These are phyloP conservation scores for Trichosporon faecale DNA, from an alignment of 1,284 basidiomycete species.

Conservation along the genomic window DNA sequence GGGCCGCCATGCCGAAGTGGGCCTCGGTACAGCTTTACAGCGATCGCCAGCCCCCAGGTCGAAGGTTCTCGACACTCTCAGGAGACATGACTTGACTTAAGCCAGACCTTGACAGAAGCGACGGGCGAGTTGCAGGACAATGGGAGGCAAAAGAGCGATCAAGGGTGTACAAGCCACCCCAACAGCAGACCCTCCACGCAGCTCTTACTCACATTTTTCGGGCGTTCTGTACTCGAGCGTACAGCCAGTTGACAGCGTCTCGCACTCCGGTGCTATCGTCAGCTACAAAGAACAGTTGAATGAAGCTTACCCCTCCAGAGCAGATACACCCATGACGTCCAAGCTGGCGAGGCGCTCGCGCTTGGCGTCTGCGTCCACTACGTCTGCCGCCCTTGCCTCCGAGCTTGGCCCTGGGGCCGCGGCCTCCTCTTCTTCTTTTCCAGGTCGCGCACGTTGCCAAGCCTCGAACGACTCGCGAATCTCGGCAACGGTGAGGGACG, in stretches of 20 bases:
- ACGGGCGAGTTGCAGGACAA: no score
- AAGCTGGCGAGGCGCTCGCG: constrained; percentile 66
- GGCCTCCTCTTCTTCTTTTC: neutral
- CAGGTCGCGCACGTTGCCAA: constrained; percentile 56
- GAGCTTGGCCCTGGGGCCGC: constrained; percentile 4
- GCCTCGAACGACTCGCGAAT: constrained; percentile 85
- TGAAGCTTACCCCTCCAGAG: constrained; percentile 72
- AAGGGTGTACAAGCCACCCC: no score
- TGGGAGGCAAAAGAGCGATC: no score
- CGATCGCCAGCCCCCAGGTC: no score
- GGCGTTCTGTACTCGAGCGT: constrained; percentile 85
- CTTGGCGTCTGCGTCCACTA: constrained; percentile 42
- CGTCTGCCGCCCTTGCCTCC: neutral
- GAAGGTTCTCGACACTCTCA: no score
- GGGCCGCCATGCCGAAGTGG: no score
- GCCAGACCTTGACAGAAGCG: no score
- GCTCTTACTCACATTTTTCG: constrained; percentile 56
- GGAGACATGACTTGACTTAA: no score
- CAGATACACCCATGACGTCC: constrained; percentile 86
- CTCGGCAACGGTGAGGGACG: constrained; percentile 76
- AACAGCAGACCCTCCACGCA: no score
- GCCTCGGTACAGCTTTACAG: no score
- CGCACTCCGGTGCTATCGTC: constrained; percentile 72
- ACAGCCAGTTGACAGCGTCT: constrained; percentile 88
- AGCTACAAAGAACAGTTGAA: neutral